Evolutionary conservation across 2,329 filamentous ascomycete species (phyloP).

Genomic region (Chrysoporthe deuterocubensis): DNA sequence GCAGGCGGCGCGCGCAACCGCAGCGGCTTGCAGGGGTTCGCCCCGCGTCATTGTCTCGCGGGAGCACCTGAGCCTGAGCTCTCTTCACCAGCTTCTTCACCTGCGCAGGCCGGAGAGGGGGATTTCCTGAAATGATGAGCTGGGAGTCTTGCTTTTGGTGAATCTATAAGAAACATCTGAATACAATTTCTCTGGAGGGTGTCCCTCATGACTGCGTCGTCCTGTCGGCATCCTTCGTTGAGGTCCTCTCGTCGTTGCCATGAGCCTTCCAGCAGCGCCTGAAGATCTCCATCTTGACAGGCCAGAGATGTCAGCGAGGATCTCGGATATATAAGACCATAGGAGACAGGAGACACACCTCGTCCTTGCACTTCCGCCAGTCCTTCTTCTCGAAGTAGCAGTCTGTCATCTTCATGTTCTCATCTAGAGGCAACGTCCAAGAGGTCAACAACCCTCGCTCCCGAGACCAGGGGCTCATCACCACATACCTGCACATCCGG

Average conservation of each 20-base stretch:
- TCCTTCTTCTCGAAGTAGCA: slow-evolving; percentile 97
- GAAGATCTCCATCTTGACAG: slow-evolving; percentile 81
- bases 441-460: background rate
- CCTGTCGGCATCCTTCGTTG: slow-evolving; percentile 66
- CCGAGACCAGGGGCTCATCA: background rate
- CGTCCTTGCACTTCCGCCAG: slow-evolving; percentile 85
- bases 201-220: background rate
- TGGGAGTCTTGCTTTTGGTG: background rate
- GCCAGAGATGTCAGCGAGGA: slow-evolving; percentile 13
- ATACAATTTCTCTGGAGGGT: too few species aligned
- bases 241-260: slow-evolving; percentile 83
- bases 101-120: background rate
- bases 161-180: background rate
- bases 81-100: background rate
- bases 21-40: background rate
- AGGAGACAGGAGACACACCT: slow-evolving; percentile 64
- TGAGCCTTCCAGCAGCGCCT: slow-evolving; percentile 89
- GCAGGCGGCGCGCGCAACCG: background rate
- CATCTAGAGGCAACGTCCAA: slow-evolving; percentile 56
- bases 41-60: background rate
- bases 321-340: background rate
- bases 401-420: slow-evolving; percentile 89
- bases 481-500: slow-evolving; percentile 80
- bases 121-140: background rate
- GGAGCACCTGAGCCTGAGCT: too few species aligned